Conservation (phyloP, 768 basidiomycete genomes). For the Artomyces pyxidatus region DNA sequence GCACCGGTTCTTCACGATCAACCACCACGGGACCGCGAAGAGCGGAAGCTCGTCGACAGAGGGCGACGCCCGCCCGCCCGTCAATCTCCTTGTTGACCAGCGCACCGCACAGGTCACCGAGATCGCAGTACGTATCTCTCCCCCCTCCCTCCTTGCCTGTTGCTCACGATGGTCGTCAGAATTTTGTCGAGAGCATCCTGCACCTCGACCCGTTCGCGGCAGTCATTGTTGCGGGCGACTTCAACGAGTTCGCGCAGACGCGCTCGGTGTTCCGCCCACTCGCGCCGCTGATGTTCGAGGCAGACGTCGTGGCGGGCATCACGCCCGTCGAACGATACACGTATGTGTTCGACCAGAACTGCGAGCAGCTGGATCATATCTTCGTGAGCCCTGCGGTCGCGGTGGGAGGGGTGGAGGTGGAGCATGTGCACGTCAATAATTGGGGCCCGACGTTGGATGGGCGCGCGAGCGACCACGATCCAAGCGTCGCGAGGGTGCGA, state of each 20-base stretch:
- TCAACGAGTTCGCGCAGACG: slow-evolving; percentile 52
- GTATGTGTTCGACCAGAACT: slow-evolving; percentile 53
- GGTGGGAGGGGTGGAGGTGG: slow-evolving; percentile 33
- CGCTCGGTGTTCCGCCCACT: slow-evolving; percentile 43
- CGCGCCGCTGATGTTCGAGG: slow-evolving; percentile 33
- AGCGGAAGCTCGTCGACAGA: slow-evolving; percentile 45
- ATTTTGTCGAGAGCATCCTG: slow-evolving; percentile 41
- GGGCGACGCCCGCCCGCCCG: slow-evolving; percentile 50
- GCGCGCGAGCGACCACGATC: slow-evolving; percentile 54
- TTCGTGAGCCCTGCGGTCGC: slow-evolving; percentile 42
- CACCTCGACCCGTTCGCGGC: slow-evolving; percentile 35
- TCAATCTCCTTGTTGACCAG: slow-evolving; percentile 41
- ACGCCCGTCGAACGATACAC: slow-evolving; percentile 47
- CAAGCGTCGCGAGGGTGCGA: slow-evolving; percentile 42
- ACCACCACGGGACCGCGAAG: slow-evolving; percentile 53
- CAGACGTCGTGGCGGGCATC: slow-evolving; percentile 42
- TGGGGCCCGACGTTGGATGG: slow-evolving; percentile 36
- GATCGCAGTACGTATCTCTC: slow-evolving; percentile 38
- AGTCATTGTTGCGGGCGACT: slow-evolving; percentile 50
- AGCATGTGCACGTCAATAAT: slow-evolving; percentile 57
- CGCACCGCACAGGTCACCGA: slow-evolving; percentile 43
- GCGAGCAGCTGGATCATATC: slow-evolving; percentile 51
- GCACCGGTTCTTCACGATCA: slow-evolving; percentile 45
- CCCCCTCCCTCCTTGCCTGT: background rate
- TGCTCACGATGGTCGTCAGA: slow-evolving; percentile 26